Percentiles rank a stretch among this genome's conserved stretches.
phyloP scores from a whole-genome alignment of 2,329 filamentous ascomycete species.

The Ascochyta pisi region DNA sequence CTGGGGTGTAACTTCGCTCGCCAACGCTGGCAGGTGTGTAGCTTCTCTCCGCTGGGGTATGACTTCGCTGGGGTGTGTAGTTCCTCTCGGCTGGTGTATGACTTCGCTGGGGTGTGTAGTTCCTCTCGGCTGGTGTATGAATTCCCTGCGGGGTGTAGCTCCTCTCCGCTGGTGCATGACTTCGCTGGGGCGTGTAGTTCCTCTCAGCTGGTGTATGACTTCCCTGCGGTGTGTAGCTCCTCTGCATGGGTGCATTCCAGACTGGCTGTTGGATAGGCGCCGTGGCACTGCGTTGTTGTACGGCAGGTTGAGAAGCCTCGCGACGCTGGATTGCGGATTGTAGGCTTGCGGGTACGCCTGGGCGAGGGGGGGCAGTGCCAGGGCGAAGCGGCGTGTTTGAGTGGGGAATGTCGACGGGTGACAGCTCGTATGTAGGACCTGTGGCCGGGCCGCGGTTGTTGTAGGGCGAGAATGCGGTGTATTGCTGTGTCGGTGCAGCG shows the following conservation, averaged over 20 bases:
- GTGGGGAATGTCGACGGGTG: conserved; percentile 36
- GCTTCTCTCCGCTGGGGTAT: too few relatives aligned
- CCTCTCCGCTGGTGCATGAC: conserved; percentile 8
- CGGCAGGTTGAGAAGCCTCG: conserved; percentile 38
- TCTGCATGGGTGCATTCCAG: conserved; percentile 29
- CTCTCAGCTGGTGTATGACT: conserved; percentile 15
- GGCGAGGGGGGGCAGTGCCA: conserved; percentile 42
- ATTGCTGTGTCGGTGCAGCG: conserved; percentile 27
- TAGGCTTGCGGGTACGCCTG: conserved; percentile 41
- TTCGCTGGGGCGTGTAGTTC: conserved; percentile 17
- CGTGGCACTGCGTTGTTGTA: conserved; percentile 44
- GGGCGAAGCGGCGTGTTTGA: conserved; percentile 25
- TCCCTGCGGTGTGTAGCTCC: conserved; percentile 25
- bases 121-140: too few relatives aligned
- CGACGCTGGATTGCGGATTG: conserved; percentile 48
- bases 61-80: too few relatives aligned
- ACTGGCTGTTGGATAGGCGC: conserved; percentile 42
- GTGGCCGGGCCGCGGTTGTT: conserved; percentile 33
- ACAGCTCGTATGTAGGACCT: conserved; percentile 44
- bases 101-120: too few relatives aligned
- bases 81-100: too few relatives aligned
- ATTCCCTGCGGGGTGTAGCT: neutral
- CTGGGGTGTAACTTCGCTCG: too few relatives aligned
- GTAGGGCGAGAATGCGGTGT: conserved; percentile 43
- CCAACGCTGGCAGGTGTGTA: too few relatives aligned